These are phyloP conservation scores for Pelargonium myrrhifolium DNA, from an alignment of 441 rosid species.

Conservation along the genomic window DNA sequence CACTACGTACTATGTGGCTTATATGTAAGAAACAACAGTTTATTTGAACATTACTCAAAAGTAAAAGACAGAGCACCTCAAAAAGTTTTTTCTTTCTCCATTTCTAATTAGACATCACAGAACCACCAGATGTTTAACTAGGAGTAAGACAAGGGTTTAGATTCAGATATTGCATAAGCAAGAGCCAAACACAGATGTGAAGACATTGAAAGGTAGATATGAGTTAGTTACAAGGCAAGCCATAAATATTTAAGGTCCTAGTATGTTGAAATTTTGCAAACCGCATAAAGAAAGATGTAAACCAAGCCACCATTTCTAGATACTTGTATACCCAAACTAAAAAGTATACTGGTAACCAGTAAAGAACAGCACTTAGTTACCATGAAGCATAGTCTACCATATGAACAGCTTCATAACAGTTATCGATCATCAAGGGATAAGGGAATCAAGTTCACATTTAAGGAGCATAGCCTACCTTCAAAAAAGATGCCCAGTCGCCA, in stretches of 20 bases:
- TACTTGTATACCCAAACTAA: slow-evolving; percentile 1
- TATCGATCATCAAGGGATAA: slow-evolving; percentile 1
- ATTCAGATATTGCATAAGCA: neutral
- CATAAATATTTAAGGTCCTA: neutral
- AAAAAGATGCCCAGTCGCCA: slow-evolving; percentile 81
- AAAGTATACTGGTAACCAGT: neutral
- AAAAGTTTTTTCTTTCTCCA: neutral
- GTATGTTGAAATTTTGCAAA: neutral
- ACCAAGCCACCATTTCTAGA: neutral
- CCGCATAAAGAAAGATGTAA: neutral
- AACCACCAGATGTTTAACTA: slow-evolving; percentile 1
- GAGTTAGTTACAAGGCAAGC: neutral
- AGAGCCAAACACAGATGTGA: neutral
- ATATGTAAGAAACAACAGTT: neutral
- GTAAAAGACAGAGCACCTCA: neutral
- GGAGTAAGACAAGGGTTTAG: neutral
- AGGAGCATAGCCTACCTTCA: slow-evolving; percentile 50
- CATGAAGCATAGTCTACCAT: slow-evolving; percentile 6
- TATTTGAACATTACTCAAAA: neutral
- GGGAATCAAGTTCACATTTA: slow-evolving; percentile 16
- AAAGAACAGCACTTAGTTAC: neutral
- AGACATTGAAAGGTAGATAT: neutral
- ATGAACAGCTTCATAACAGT: slow-evolving; percentile 5
- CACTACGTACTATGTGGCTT: neutral
- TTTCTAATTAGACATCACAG: neutral